Evolutionary conservation across 176 grass and related monocot species (phyloP).

Genomic region (Oryza glaberrima): DNA sequence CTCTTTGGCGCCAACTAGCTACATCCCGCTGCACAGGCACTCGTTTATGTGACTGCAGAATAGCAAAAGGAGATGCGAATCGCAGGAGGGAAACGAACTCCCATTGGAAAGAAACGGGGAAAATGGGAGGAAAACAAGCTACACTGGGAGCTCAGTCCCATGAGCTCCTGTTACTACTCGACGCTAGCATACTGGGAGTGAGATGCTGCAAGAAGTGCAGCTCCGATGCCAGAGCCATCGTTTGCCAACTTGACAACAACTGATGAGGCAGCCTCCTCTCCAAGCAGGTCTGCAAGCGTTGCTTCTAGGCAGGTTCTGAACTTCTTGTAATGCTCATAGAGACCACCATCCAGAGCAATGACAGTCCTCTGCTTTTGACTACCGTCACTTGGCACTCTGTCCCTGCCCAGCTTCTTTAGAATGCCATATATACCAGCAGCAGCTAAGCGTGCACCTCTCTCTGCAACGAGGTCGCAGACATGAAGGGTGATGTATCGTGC

Average conservation of each 20-base stretch:
- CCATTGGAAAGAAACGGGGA: constrained; percentile 19
- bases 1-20: constrained; percentile 33
- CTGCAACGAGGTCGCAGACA: constrained; percentile 70
- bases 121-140: neutral
- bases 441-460: constrained; percentile 73
- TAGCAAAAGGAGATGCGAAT: neutral
- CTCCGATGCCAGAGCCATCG: constrained; percentile 87
- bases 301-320: constrained; percentile 64
- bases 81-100: constrained; percentile 16
- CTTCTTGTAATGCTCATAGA: constrained; percentile 87
- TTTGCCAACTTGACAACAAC: constrained; percentile 82
- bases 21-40: constrained; percentile 45
- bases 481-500: constrained; percentile 73
- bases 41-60: constrained; percentile 33
- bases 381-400: constrained; percentile 33
- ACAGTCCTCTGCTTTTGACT: constrained; percentile 50
- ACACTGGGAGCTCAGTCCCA: constrained; percentile 20
- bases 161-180: constrained; percentile 42
- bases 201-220: constrained; percentile 79
- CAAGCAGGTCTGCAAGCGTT: constrained; percentile 68
- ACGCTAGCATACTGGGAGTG: constrained; percentile 67
- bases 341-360: constrained; percentile 78
- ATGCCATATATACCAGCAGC: constrained; percentile 81
- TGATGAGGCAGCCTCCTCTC: constrained; percentile 55
- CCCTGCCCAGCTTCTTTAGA: constrained; percentile 80